These are phyloP conservation scores for Teratosphaeria destructans DNA, from an alignment of 2,329 filamentous ascomycete species.

Conservation along the genomic window DNA sequence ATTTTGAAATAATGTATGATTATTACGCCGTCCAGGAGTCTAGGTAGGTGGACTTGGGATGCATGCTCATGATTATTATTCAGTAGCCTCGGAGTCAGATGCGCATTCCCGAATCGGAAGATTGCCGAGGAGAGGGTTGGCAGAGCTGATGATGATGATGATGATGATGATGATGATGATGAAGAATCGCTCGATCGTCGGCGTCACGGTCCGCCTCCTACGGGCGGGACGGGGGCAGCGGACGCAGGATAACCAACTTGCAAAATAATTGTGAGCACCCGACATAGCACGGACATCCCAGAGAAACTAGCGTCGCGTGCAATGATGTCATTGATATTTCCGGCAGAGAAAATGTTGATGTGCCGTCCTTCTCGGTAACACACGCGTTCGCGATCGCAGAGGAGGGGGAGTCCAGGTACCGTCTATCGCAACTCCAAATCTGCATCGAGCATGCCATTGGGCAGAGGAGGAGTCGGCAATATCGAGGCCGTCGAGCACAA, in stretches of 20 bases:
- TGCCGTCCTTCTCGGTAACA: too few relatives aligned
- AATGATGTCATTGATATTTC: not conserved
- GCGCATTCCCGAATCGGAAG: not conserved
- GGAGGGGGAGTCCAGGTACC: not conserved
- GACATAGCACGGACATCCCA: not conserved
- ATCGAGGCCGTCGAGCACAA: conserved; percentile 22
- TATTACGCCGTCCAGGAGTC: not conserved
- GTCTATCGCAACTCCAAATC: not conserved
- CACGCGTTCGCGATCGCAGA: too few relatives aligned
- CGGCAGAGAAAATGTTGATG: too few relatives aligned
- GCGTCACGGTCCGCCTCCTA: not conserved
- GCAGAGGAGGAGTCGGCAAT: conserved; percentile 38
- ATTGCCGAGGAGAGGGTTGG: not conserved
- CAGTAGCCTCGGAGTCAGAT: not conserved
- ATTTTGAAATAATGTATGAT: not conserved
- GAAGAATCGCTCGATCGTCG: not conserved
- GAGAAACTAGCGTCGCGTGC: not conserved
- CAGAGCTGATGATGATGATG: not conserved
- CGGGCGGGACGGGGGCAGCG: too few relatives aligned
- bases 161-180: too few relatives aligned
- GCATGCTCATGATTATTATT: not conserved
- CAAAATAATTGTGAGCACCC: too few relatives aligned
- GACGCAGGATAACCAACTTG: too few relatives aligned
- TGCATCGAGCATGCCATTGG: conserved; percentile 9
- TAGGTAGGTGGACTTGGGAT: not conserved